Base-by-base conservation (phyloP, 108 stramenopile species). In the Pseudonitzschia multiseries region DNA sequence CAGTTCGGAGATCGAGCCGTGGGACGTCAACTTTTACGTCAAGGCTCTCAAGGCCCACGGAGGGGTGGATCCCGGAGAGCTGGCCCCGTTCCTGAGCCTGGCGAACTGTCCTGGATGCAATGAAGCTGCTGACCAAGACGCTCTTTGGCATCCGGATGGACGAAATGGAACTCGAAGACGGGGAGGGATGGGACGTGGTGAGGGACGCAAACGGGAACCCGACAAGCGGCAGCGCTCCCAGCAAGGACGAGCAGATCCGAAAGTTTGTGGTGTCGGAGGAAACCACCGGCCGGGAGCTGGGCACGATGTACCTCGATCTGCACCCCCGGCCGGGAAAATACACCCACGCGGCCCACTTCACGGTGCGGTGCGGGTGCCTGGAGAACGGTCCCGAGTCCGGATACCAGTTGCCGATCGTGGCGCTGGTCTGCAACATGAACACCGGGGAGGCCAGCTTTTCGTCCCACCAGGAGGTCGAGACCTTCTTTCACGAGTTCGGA, bases 401-500 rank as follows among this genome's bases (percentile, higher is more conserved):
- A 43, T 89, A 90, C 71, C 96, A 98, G 79, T 76, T 86, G 40
- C 97, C 97, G 10, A 86, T 93, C 52, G 92, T 97, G 8, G 97
- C 96, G 0, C 73, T 99, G 46, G 95, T 98, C 15, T 96, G 92
- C 85, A 97, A 95, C 66, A 86, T 99, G 67, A 82, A 76, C 22
- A 50, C 69, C 15, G 57, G 75, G 18, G 46, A 64, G 24, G 67
- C 74, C 52, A 73, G 68, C 20, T 57, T 84, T 40, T 82, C 98
- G 17, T 86, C 93, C 9, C 97, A 97, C 72, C 77, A 86, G 0
- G 97, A 99, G 74, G 94, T 96, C 18, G 96, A 99, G 83, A 98
- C 99, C 0, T 77, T 99, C 20, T 95, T 91, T 68, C 99, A 99
- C 66, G 98, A 99, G 77, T 96, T 96, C 65, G 99, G 99, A 5